Base-by-base conservation (phyloP, 2,329 filamentous ascomycete species). In the Neonectria hederae region DNA sequence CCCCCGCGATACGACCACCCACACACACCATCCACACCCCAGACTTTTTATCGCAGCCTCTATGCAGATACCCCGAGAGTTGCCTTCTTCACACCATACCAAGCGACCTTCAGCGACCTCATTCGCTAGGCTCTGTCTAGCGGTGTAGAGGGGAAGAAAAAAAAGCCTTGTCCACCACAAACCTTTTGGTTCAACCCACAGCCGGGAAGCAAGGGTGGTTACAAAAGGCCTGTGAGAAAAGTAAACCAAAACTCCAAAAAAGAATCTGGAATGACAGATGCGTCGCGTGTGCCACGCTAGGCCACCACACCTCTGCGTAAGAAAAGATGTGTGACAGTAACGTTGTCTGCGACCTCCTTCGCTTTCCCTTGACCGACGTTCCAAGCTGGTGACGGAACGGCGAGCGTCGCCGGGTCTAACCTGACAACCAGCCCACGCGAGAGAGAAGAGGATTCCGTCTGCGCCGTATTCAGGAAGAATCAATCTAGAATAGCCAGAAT, bases 21-120 rank as follows among this genome's bases (percentile, higher is more conserved):
- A 38, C 45, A 60, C 51, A 45, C 62, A 38, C 48, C 35, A 55
- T 14, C 40, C 59, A 49, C 54, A 54, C 60, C 60, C 60, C 40
- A 53, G 48, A 48, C 40, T 63, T 63, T 56, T 57, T 57, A 54
- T 63, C 54, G 42, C 21, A 62, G 52, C 54, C 53, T 45, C 46
- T 43, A 51, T 54, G 52, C 45, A 54, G 53, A 55, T 32, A 30
- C 59, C 59, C 32, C n/a, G 49, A 42, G 24, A 32, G 45, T 45
- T 62, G 52, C 59, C 59, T 22, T 63, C 69, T 62, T 59, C 66
- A 66, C 70, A 72, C 70, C 70, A 67, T 59, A 56, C 67, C 66
- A 70, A 64, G 68, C 63, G 57, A 53, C 66, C 63, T 40, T 61
- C 59, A 28, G 53, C 45, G 14, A 51, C 54, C 58, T 65, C 52